Conservation (phyloP, 345 rosid species). For the Populus pruinosa region DNA sequence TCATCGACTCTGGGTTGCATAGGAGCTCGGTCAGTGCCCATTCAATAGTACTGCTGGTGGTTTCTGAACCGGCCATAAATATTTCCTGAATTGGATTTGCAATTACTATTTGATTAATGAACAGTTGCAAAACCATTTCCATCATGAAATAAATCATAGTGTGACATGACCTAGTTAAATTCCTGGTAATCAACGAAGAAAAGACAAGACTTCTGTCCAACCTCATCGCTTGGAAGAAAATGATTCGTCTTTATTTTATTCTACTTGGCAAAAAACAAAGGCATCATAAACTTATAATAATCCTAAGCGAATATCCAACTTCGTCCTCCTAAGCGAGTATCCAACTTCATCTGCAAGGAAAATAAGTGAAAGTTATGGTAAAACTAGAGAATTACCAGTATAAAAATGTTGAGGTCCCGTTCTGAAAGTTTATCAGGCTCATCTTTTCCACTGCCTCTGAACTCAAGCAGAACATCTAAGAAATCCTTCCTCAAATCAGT, state of each 20-base stretch:
- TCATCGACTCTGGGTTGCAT: slow-evolving; percentile 37
- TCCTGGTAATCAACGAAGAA: too few relatives aligned
- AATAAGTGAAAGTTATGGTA: background rate
- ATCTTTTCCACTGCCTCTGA: slow-evolving; percentile 44
- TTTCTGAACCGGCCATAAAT: slow-evolving; percentile 57
- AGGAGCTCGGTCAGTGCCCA: slow-evolving; percentile 73
- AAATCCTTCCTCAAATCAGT: slow-evolving; percentile 34
- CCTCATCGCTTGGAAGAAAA: too few relatives aligned
- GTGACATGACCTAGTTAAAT: too few relatives aligned
- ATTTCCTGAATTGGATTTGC: slow-evolving; percentile 42
- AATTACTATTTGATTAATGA: background rate
- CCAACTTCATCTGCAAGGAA: background rate
- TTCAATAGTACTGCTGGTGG: slow-evolving; percentile 56
- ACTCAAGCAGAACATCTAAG: slow-evolving; percentile 52
- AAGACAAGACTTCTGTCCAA: too few relatives aligned
- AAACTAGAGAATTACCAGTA: slow-evolving; percentile 31
- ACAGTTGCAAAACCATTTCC: background rate
- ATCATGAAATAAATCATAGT: background rate
- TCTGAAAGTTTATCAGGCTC: slow-evolving; percentile 40
- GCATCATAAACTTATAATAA: background rate
- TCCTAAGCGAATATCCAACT: background rate
- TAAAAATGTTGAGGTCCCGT: slow-evolving; percentile 33
- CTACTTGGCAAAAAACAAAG: background rate
- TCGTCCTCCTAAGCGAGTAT: background rate
- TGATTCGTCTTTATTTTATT: too few relatives aligned